Conservation (phyloP, 805 yeast species). For the Starmera amethionina region DNA sequence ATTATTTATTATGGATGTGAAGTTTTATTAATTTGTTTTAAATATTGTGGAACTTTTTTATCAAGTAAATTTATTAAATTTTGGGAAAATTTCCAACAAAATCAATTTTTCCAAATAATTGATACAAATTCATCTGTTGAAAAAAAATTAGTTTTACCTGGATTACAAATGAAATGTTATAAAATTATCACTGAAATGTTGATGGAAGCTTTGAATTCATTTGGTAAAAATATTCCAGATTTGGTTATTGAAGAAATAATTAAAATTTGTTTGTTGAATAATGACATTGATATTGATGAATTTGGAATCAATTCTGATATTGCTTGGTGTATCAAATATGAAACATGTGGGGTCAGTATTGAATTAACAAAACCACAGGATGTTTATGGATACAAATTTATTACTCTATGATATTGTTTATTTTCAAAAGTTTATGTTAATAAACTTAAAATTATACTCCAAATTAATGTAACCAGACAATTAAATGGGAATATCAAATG, state of each 20-base stretch:
- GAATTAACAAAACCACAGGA: neutral
- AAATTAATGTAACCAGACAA: constrained; percentile 44
- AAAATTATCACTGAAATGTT: constrained; percentile 12
- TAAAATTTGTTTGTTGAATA: constrained; percentile 6
- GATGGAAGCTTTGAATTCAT: constrained; percentile 6
- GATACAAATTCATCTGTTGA: constrained; percentile 1
- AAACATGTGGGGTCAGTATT: neutral
- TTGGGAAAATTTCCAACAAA: constrained; percentile 23
- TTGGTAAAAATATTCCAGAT: constrained; percentile 17
- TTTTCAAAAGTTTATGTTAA: constrained; percentile 5
- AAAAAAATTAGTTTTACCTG: constrained; percentile 13
- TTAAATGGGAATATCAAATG: constrained; percentile 48
- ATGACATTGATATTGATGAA: constrained; percentile 5
- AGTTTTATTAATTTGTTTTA: constrained; percentile 18
- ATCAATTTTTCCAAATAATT: constrained; percentile 7
- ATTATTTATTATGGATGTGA: constrained; percentile 18
- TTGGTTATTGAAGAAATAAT: constrained; percentile 11
- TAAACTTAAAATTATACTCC: constrained; percentile 43
- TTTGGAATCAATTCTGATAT: constrained; percentile 15
- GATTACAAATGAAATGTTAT: constrained; percentile 13
- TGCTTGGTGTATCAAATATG: constrained; percentile 12
- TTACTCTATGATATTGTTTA: neutral
- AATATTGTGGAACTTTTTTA: constrained; percentile 36
- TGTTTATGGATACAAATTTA: neutral
- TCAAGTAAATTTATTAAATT: constrained; percentile 35